A percentile compares a stretch with the other conserved stretches of the same genome.
These are phyloP conservation scores for Spencermartinsiella europaea DNA, from an alignment of 805 yeast species.

Conservation along the genomic window DNA sequence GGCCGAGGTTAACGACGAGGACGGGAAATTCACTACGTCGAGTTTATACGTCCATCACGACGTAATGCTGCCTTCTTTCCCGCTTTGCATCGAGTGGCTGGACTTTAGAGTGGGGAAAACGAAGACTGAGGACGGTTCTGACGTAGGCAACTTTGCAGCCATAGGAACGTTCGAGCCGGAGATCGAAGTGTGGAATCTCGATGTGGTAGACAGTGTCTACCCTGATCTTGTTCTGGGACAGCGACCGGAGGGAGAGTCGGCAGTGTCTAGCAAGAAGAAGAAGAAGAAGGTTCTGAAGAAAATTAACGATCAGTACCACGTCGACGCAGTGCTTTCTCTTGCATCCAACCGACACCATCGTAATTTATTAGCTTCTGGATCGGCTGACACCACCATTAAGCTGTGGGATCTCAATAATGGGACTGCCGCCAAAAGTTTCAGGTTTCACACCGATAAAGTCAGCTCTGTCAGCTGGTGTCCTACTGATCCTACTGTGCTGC, in stretches of 20 bases:
- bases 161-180: conserved; percentile 96
- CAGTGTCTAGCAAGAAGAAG: conserved; percentile 36
- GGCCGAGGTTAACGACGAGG: conserved; percentile 75
- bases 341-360: conserved; percentile 78
- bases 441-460: conserved; percentile 76
- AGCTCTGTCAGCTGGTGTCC: conserved; percentile 86
- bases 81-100: conserved; percentile 94
- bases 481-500: conserved; percentile 42
- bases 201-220: conserved; percentile 85
- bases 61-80: conserved; percentile 94
- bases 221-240: conserved; percentile 93
- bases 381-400: conserved; percentile 92
- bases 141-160: conserved; percentile 88
- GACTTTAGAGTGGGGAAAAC: conserved; percentile 55
- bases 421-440: conserved; percentile 71
- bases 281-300: conserved; percentile 47
- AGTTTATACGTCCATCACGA: conserved; percentile 93
- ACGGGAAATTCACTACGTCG: conserved; percentile 55
- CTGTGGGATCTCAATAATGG: conserved; percentile 85
- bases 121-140: conserved; percentile 39
- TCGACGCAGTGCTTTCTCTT: conserved; percentile 87
- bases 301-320: conserved; percentile 69
- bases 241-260: conserved; percentile 40
- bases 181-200: conserved; percentile 95
- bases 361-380: conserved; percentile 84